Evolutionary conservation across 257 asterid genomes (phyloP).

Genomic region (Nicotiana tomentosiformis): DNA sequence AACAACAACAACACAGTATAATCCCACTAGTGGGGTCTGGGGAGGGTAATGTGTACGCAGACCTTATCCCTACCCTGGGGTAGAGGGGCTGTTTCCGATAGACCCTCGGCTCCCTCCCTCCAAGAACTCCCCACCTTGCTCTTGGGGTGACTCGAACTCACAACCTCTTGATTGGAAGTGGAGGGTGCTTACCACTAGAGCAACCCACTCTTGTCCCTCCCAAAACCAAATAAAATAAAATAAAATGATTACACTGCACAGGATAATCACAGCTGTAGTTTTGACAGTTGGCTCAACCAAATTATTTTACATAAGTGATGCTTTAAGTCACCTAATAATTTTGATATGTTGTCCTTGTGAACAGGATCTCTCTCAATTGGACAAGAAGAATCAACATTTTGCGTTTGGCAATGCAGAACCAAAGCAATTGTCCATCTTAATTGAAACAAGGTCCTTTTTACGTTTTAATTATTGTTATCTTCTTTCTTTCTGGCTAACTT

Average conservation of each 20-base stretch:
- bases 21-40: too few species aligned
- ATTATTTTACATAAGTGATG: not conserved
- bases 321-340: not conserved
- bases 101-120: too few species aligned
- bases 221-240: not conserved
- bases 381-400: constrained; percentile 36
- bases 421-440: constrained; percentile 41
- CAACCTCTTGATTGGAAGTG: too few species aligned
- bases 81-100: too few species aligned
- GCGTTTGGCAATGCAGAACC: constrained; percentile 36
- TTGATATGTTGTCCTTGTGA: not conserved
- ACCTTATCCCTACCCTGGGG: too few species aligned
- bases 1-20: too few species aligned
- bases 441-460: constrained; percentile 60
- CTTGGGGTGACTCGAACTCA: too few species aligned
- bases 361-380: constrained; percentile 30
- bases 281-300: not conserved
- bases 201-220: not conserved
- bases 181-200: too few species aligned
- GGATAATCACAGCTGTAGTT: not conserved
- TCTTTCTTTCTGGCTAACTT: not conserved
- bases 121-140: too few species aligned
- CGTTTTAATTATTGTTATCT: not conserved
- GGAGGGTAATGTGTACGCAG: too few species aligned
- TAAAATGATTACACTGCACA: not conserved